A percentile compares a stretch with the other conserved stretches of the same genome.
phyloP scores from a whole-genome alignment of 2,329 filamentous ascomycete species.

The Ceratocystis destructans region DNA sequence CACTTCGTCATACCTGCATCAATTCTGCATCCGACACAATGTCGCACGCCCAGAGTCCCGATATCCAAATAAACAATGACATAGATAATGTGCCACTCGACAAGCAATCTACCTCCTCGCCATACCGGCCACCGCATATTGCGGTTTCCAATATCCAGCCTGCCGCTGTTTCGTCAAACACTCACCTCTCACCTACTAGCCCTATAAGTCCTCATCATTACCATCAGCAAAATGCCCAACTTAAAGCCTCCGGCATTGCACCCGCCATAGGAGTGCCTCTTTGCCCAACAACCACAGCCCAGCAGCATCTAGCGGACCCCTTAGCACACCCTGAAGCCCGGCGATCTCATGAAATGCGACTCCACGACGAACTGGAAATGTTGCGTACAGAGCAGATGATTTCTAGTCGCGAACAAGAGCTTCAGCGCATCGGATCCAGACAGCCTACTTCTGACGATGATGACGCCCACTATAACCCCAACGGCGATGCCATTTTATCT shows the following conservation, averaged over 20 bases:
- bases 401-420: constrained; percentile 27
- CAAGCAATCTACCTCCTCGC: constrained; percentile 9
- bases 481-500: constrained; percentile 1
- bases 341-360: constrained; percentile 23
- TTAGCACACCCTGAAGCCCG: constrained; percentile 9
- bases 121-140: constrained; percentile 11
- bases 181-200: constrained; percentile 16
- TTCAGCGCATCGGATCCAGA: constrained; percentile 14
- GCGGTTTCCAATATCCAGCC: constrained; percentile 2
- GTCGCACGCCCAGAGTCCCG: constrained; percentile 11
- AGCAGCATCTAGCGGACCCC: constrained; percentile 2
- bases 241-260: not conserved
- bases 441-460: constrained; percentile 20
- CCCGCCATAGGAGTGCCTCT: constrained; percentile 12
- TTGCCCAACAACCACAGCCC: constrained; percentile 10
- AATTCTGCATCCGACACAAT: constrained; percentile 12
- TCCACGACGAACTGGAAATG: constrained; percentile 38
- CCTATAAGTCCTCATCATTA: constrained; percentile 10
- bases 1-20: constrained; percentile 12
- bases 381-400: constrained; percentile 35
- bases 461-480: constrained; percentile 22
- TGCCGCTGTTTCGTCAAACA: not conserved
- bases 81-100: constrained; percentile 7
- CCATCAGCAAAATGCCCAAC: constrained; percentile 6
- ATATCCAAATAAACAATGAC: constrained; percentile 2